A percentile compares a stretch with the other conserved stretches of the same genome.
Conservation (phyloP, 2,329 filamentous ascomycete genomes). For the Nemania serpens region DNA sequence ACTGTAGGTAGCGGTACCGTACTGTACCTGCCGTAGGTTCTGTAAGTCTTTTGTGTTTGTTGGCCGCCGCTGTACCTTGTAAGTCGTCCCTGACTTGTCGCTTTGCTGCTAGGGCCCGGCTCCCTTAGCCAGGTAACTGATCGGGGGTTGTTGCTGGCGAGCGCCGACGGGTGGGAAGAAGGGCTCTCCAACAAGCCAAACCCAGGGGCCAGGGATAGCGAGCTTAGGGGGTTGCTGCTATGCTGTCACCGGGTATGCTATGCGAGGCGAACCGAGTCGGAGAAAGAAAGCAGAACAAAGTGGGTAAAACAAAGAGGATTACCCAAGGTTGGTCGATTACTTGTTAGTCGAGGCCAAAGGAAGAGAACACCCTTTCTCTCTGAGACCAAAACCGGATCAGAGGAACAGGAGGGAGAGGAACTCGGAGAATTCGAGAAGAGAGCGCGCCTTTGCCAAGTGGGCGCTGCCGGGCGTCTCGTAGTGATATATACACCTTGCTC, state of each 20-base stretch:
- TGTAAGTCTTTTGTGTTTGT: not conserved
- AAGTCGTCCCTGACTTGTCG: conserved; percentile 2
- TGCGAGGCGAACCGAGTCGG: not conserved
- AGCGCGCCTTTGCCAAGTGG: conserved; percentile 10
- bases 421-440: not conserved
- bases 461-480: not conserved
- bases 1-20: not conserved
- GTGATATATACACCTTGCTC: conserved; percentile 6
- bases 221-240: not conserved
- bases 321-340: too few relatives aligned
- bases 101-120: not conserved
- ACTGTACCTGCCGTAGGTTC: not conserved
- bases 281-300: too few relatives aligned
- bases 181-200: too few relatives aligned
- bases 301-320: too few relatives aligned
- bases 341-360: too few relatives aligned
- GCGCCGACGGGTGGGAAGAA: too few relatives aligned
- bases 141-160: too few relatives aligned
- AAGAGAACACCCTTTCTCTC: not conserved
- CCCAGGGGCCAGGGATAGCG: not conserved
- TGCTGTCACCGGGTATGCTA: conserved; percentile 4
- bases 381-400: not conserved
- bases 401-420: not conserved
- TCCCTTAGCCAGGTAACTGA: not conserved
- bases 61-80: not conserved